Base-by-base conservation (phyloP, 331 rosid species). In the Pyracantha coccinea region DNA sequence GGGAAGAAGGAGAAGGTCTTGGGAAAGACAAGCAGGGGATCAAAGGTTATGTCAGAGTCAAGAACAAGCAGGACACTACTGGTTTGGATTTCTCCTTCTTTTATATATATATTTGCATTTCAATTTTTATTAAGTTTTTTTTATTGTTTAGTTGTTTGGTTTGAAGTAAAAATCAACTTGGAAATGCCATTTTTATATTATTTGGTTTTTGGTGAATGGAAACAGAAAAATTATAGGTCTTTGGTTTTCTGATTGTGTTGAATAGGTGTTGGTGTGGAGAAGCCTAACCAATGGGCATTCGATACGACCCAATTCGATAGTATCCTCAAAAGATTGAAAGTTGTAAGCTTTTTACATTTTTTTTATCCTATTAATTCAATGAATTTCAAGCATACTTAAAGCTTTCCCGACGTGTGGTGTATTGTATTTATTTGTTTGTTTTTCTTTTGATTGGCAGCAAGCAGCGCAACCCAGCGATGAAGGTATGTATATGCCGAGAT, bases 1-100 rank as follows among this genome's bases (percentile, higher is more conserved):
- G 97, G 99, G 97, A 94, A 88, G 99, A 94, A 94, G 99, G 99
- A 2, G 97, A 94, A 77, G 97, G 47, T 41, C 47, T 11, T 41
- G 47, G 47, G 47, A 41, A 41, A 41, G 15, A 41, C 47, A 41
- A 41, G 47, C 47, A 41, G 47, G 47, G 47, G 47, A 41, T 41
- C 47, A 41, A 41, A 11, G 47, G 14, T 41, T 41, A 41, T 3
- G 47, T 41, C 4, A 3, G 47, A 41, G 47, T 41, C 0, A 41
- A 41, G 3, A 41, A 41, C 47, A 41, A 41, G 47, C 47, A 41
- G 47, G 47, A 41, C 47, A 41, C 1, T 41, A 4, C 47, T 41
- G 47, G 14, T 38, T 38, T 38, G 45, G n/a, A n/a, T n/a, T n/a
- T n/a, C n/a, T n/a, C n/a, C n/a, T n/a, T n/a, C n/a, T n/a, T n/a